These are phyloP conservation scores for Taiwanofungus camphoratus DNA, from an alignment of 1,284 basidiomycete species.

Conservation along the genomic window DNA sequence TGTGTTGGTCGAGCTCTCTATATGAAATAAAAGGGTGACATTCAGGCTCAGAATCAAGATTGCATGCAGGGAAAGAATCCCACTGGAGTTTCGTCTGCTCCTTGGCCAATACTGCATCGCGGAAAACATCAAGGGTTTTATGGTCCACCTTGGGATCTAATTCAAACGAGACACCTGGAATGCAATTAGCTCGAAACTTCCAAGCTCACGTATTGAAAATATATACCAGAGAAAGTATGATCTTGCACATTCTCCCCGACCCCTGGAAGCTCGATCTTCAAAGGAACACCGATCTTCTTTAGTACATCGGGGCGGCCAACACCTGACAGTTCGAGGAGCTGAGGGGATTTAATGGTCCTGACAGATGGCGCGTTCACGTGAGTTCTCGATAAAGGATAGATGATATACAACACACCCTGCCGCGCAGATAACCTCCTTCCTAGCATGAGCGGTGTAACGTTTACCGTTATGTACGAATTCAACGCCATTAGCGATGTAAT, in stretches of 20 bases:
- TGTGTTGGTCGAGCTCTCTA: not conserved
- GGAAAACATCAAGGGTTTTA: conserved; percentile 10
- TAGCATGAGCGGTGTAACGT: conserved; percentile 13
- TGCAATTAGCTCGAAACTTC: too few species aligned
- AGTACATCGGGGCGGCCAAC: conserved; percentile 27
- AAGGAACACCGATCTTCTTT: conserved; percentile 22
- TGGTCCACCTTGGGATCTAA: conserved; percentile 2
- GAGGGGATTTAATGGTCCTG: conserved; percentile 25
- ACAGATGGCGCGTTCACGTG: not conserved
- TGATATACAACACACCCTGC: conserved; percentile 18
- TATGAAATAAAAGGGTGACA: too few species aligned
- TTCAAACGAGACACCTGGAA: conserved; percentile 11
- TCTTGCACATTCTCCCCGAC: conserved; percentile 35
- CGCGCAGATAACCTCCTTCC: conserved; percentile 22
- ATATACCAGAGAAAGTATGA: conserved; percentile 14
- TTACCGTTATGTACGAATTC: conserved; percentile 19
- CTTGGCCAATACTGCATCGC: conserved; percentile 7
- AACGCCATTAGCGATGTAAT: conserved; percentile 19
- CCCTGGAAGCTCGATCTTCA: conserved; percentile 21
- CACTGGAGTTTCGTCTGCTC: conserved; percentile 12
- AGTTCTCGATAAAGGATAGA: not conserved
- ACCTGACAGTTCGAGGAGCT: conserved; percentile 37
- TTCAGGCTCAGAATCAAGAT: too few species aligned
- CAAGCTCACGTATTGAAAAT: too few species aligned
- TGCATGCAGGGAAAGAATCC: too few species aligned